These are phyloP conservation scores for Candida germanica DNA, from an alignment of 805 yeast genomes.

Conservation along the genomic window DNA sequence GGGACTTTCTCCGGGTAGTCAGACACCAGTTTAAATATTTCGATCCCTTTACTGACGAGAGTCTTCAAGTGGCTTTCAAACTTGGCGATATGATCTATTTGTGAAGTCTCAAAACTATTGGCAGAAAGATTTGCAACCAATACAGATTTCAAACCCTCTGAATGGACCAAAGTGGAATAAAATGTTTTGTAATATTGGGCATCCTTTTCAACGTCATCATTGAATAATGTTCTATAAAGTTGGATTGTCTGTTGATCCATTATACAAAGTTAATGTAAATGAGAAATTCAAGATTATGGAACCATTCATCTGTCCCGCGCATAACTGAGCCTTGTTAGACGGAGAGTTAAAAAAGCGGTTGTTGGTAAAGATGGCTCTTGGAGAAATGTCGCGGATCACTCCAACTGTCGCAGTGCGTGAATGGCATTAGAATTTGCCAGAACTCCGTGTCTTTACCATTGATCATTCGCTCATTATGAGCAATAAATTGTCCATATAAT, in stretches of 20 bases:
- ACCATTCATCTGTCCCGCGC: too few relatives aligned
- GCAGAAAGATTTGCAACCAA: slow-evolving; percentile 19
- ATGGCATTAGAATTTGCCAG: too few relatives aligned
- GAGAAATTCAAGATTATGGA: too few relatives aligned
- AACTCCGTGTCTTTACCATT: too few relatives aligned
- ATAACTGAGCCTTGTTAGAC: too few relatives aligned
- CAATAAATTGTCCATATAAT: too few relatives aligned
- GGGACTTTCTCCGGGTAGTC: not conserved
- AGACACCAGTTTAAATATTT: slow-evolving; percentile 1
- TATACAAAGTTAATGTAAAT: not conserved
- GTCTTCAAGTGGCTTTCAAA: not conserved
- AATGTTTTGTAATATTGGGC: slow-evolving; percentile 19
- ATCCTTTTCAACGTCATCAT: slow-evolving; percentile 15
- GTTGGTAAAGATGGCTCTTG: too few relatives aligned
- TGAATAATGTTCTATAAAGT: slow-evolving; percentile 24
- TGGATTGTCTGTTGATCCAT: slow-evolving; percentile 11
- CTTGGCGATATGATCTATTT: not conserved
- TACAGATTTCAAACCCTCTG: slow-evolving; percentile 20
- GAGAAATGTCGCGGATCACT: too few relatives aligned
- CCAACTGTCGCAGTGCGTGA: too few relatives aligned
- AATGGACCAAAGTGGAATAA: slow-evolving; percentile 23
- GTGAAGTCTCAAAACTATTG: not conserved
- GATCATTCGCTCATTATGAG: too few relatives aligned
- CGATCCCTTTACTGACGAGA: slow-evolving; percentile 6
- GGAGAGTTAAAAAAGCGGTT: too few relatives aligned